These are phyloP conservation scores for Hemileccinum impolitum DNA, from an alignment of 768 basidiomycete genomes.

Conservation along the genomic window DNA sequence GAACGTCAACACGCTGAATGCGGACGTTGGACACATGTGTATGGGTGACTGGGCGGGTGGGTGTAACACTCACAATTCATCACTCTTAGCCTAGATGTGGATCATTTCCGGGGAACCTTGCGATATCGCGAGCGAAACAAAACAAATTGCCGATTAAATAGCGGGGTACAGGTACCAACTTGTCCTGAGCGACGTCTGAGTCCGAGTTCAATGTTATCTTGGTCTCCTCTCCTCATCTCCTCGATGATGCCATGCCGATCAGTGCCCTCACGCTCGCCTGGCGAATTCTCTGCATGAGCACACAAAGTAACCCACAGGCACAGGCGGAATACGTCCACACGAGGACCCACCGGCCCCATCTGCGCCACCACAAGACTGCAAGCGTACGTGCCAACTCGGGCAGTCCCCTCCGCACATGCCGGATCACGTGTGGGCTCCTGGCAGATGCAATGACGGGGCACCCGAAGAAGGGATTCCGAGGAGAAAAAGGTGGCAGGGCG, in stretches of 20 bases:
- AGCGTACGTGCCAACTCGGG: constrained; percentile 66
- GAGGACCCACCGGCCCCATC: constrained; percentile 47
- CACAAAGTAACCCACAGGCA: constrained; percentile 31
- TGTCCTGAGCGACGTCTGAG: no score
- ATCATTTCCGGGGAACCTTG: no score
- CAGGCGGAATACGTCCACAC: constrained; percentile 15
- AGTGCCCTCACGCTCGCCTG: not conserved
- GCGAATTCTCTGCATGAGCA: constrained; percentile 16
- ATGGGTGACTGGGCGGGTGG: no score
- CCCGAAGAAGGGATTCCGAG: constrained; percentile 71
- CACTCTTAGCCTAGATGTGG: no score
- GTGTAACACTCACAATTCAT: no score
- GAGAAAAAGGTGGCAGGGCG: constrained; percentile 50
- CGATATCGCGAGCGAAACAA: no score
- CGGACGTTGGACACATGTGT: no score
- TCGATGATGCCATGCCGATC: not conserved
- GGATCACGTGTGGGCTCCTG: constrained; percentile 39
- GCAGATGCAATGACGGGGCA: constrained; percentile 49
- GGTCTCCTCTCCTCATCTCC: no score
- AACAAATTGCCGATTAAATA: no score
- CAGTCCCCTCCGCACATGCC: constrained; percentile 63
- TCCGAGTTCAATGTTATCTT: no score
- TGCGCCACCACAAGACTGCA: constrained; percentile 59
- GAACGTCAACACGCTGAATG: no score
- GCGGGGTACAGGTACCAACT: no score